Base-by-base conservation (phyloP, 208 protist genomes). In the Leishmania aethiopica region DNA sequence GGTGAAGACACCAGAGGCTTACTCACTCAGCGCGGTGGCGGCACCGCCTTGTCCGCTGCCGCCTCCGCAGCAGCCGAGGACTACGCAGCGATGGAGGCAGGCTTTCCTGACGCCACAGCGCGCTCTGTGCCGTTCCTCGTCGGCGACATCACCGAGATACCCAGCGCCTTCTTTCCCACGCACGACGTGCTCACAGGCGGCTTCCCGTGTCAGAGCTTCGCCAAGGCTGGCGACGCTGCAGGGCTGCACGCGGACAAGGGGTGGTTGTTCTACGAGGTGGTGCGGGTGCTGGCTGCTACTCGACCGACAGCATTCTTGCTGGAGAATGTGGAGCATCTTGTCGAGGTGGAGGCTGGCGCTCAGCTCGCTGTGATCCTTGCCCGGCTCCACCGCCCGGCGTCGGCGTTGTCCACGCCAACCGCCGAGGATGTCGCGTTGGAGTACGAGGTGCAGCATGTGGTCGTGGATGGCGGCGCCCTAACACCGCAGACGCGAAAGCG, bases 151-250 rank as follows among this genome's bases (percentile, higher is more conserved):
- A 92, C 86, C 2, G 81, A 91, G 49, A 86, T 97, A 8, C 89
- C 89, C 0, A 87, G 84, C 37, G 74, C n/a, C 17, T 85, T 87
- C 60, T 91, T 97, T n/a, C 89, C 92, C 28, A 32, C 28, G 0
- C 95, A 97, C 74, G 93, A 96, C 78, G 55, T 98, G 45, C 85
- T 98, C 51, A 93, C 90, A 2, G 93, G 88, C 11, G 95, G 93
- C 17, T 98, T 98, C 78, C 93, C 95, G 3, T 96, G 95, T 77
- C 93, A 98, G 85, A 92, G 91, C 80, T 97, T 97, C 77, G 84
- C 89, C 75, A 93, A 93, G 69, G 83, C 88, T 17, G 92, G 92
- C 37, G 79, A 84, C 11, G 85, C 90, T 2, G 69, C 47, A 2
- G 93, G 95, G 8, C 72, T 98, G 57, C 45, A 81, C 70, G 86